phyloP scores from a whole-genome alignment of 129 eudicot genomes.

The carrot (Daucus carota) region DH1_v3.0 NC_030388.2:28527501-28528000 shows the following conservation, averaged over 20 bases:
- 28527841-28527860: neutral
- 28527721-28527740: slow-evolving; percentile 96
- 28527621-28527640: neutral
- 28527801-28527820: neutral
- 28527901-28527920: neutral
- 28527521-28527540: slow-evolving; percentile 91
- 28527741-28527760: slow-evolving; percentile 62
- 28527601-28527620: neutral
- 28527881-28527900: no score
- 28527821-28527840: neutral
- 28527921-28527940: neutral
- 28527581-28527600: slow-evolving; percentile 69
- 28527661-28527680: slow-evolving; percentile 16
- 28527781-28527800: neutral
- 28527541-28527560: slow-evolving; percentile 93
- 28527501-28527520: slow-evolving; percentile 90
- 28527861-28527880: no score
- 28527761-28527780: slow-evolving; percentile 1
- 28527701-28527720: slow-evolving; percentile 97
- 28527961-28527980: neutral
- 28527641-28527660: neutral
- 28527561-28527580: slow-evolving; percentile 87
- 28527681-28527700: slow-evolving; percentile 97
- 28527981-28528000: neutral
- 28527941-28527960: neutral